Base-by-base conservation (phyloP, 2,329 filamentous ascomycete genomes). In the Huntiella bhutanensis region DNA sequence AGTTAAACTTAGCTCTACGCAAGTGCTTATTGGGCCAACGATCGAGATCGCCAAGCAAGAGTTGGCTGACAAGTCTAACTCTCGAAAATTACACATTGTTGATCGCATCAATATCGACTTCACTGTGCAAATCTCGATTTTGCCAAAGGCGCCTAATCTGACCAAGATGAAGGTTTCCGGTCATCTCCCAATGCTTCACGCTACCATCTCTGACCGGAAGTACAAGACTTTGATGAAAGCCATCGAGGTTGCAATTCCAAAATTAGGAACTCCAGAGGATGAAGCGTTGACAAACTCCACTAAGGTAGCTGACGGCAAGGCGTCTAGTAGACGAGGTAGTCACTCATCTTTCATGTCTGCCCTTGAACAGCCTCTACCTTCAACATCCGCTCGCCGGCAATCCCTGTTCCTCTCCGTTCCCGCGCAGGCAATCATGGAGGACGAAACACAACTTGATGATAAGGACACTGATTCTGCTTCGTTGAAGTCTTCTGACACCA, bases 31-130 rank as follows among this genome's bases (percentile, higher is more conserved):
- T 52, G 91, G 91, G 0, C 86, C 87, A 0, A 92, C 88, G 0
- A 84, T 98, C 41, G 80, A 92, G 46, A 82, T 84, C 53, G 91
- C 92, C 0, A 91, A 88, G 57, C 71, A 77, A 4, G 85, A 95
- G 54, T 68, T 98, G 3, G 71, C 73, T 10, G 69, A 76, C 22
- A 73, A 75, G 51, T 74, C 80, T 19, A 73, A 80, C 5, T 68
- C 71, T 1, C 80, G 79, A 48, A 78, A 79, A 52, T 71, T 92
- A 53, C 88, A 96, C 58, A 77, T 99, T 46, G 84, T 99, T 33
- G 88, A 99, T 59, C 79, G 84, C 53, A 98, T 98, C 65, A 98
- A 94, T 54, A 82, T 99, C 54, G 84, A 96, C 59, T 96, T 99
- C 59, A 77, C 86, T 8, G 76, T 99, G n/a, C 87, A 95, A 59